phyloP scores from a whole-genome alignment of 306 rosid species.

The Trifolium dubium region DNA sequence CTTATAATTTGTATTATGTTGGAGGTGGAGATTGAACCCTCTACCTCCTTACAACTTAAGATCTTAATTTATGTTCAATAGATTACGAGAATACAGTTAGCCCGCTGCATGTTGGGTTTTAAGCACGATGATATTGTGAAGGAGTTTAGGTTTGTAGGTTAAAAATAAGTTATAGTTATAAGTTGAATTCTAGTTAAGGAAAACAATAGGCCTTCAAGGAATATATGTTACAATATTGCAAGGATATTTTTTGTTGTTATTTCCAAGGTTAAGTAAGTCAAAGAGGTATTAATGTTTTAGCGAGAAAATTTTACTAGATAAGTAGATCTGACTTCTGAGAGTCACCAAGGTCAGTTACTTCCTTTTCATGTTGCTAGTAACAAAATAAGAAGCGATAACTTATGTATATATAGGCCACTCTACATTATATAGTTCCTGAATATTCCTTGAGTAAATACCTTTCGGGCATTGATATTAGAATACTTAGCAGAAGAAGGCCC shows the following conservation, averaged over 20 bases:
- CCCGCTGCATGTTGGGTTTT: slow-evolving; percentile 33
- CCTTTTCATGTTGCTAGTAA: slow-evolving; percentile 11
- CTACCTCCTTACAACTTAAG: not conserved
- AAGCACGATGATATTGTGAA: slow-evolving; percentile 7
- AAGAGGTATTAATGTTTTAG: slow-evolving; percentile 14
- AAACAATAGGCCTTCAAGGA: slow-evolving; percentile 4
- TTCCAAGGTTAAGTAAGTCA: slow-evolving; percentile 30
- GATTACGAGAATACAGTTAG: slow-evolving; percentile 20
- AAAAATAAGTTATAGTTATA: not conserved
- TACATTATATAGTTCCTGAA: not conserved
- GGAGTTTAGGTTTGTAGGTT: slow-evolving; percentile 31
- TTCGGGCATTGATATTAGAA: not conserved
- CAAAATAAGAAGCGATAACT: not conserved
- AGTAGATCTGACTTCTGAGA: not conserved
- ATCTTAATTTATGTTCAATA: slow-evolving; percentile 15
- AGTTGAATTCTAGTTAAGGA: slow-evolving; percentile 10
- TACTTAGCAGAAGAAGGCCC: not conserved
- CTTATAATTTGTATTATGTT: not conserved
- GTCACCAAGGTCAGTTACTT: slow-evolving; percentile 6
- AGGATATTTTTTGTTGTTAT: not conserved
- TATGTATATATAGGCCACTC: not conserved
- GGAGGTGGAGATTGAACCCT: slow-evolving; percentile 4
- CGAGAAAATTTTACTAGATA: not conserved
- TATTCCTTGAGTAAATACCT: not conserved
- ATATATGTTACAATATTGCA: slow-evolving; percentile 8